Evolutionary conservation across 23 red algal species (phyloP).

Genomic region (Porphyridium purpureum): DNA sequence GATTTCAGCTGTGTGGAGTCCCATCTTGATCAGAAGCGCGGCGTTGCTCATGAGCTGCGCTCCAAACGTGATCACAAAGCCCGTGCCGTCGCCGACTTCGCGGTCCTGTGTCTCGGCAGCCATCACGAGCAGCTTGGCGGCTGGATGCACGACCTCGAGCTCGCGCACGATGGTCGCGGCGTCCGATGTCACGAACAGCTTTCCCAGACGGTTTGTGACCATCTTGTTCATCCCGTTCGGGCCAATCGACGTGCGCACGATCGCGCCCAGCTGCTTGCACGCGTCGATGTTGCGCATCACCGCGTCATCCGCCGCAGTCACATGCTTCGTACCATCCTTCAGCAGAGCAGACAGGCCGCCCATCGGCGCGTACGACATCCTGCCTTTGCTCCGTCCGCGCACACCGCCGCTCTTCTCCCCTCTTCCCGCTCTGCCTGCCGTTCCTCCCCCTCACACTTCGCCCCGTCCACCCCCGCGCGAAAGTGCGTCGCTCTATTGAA

Average conservation of each 20-base stretch:
- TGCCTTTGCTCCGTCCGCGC: no score
- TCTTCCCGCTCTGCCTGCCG: no score
- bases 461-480: no score
- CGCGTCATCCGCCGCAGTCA: conserved; percentile 74
- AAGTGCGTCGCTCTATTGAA: no score
- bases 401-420: no score
- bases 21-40: conserved; percentile 60
- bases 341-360: conserved; percentile 12
- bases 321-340: conserved; percentile 59
- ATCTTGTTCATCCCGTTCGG: conserved; percentile 93
- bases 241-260: conserved; percentile 71
- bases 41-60: conserved; percentile 78
- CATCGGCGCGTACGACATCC: background rate
- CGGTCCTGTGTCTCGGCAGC: conserved; percentile 82
- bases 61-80: conserved; percentile 69
- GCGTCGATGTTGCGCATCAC: conserved; percentile 93
- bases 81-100: conserved; percentile 89
- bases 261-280: conserved; percentile 66
- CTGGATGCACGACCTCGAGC: conserved; percentile 97
- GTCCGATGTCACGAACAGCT: conserved; percentile 95
- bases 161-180: conserved; percentile 94
- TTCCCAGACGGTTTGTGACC: conserved; percentile 70
- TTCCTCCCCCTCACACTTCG: no score
- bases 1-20: conserved; percentile 79
- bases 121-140: conserved; percentile 88